These are phyloP conservation scores for Suillus discolor DNA, from an alignment of 768 basidiomycete genomes.

Conservation along the genomic window DNA sequence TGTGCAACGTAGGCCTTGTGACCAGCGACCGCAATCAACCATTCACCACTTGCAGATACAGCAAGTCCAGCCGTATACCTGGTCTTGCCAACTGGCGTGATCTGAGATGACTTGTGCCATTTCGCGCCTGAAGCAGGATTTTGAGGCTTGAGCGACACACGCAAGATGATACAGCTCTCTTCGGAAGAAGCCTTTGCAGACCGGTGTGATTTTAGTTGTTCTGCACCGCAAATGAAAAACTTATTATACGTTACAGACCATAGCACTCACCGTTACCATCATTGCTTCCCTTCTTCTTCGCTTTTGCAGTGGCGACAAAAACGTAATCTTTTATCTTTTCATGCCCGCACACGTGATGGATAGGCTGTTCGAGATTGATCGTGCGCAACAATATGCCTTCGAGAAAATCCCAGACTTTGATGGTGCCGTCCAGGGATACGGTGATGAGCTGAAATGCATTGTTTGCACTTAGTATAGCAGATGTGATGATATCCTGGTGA, in stretches of 20 bases:
- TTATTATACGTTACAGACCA: background rate
- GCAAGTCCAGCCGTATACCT: conserved; percentile 63
- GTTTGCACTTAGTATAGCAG: conserved; percentile 75
- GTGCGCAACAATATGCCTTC: conserved; percentile 80
- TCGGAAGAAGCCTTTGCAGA: conserved; percentile 33
- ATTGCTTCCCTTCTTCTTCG: conserved; percentile 40
- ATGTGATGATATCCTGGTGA: conserved; percentile 62
- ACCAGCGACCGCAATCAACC: conserved; percentile 75
- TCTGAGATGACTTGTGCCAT: conserved; percentile 48
- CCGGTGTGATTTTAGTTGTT: background rate
- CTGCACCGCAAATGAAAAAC: background rate
- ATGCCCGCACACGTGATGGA: conserved; percentile 74
- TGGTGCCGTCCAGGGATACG: conserved; percentile 76
- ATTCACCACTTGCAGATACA: conserved; percentile 75
- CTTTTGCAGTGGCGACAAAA: conserved; percentile 66
- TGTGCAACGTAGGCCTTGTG: conserved; percentile 78
- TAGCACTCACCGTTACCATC: conserved; percentile 1
- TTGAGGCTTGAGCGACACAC: conserved; percentile 56
- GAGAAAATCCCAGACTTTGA: conserved; percentile 93
- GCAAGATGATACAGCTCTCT: conserved; percentile 52
- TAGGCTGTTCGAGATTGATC: conserved; percentile 67
- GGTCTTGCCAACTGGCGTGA: conserved; percentile 67
- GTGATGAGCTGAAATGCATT: conserved; percentile 92
- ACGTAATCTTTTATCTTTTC: conserved; percentile 66
- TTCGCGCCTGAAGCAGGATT: conserved; percentile 42